A percentile compares a stretch with the other conserved stretches of the same genome.
Conservation (phyloP, 768 basidiomycete genomes). For the Boletus coccyginus region DNA sequence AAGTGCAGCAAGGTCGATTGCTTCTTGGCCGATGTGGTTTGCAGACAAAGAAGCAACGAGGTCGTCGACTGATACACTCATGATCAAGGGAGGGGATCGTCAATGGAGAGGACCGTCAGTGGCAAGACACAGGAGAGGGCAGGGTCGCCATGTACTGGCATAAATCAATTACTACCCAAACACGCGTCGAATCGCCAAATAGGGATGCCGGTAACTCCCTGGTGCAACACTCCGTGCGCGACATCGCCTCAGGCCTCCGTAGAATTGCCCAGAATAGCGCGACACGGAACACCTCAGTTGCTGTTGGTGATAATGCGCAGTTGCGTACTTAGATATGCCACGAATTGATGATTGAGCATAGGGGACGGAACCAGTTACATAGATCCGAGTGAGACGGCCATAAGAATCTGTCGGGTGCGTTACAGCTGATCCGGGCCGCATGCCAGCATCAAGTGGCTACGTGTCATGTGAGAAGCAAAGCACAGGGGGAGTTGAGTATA, state of each 20-base stretch:
- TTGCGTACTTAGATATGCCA: background rate
- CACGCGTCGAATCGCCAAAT: conserved; percentile 16
- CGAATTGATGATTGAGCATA: background rate
- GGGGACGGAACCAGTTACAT: background rate
- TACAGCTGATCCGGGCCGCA: background rate
- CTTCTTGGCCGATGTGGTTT: conserved; percentile 53
- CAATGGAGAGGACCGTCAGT: background rate
- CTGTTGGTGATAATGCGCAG: background rate
- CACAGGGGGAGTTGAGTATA: background rate
- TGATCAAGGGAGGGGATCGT: conserved; percentile 17
- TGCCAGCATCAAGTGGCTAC: background rate
- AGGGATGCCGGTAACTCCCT: conserved; percentile 8
- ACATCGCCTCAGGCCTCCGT: background rate
- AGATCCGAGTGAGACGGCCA: background rate
- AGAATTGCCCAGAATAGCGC: background rate
- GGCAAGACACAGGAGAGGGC: conserved; percentile 11
- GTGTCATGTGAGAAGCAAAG: conserved; percentile 1
- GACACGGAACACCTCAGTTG: conserved; percentile 8
- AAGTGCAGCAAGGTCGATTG: conserved; percentile 46
- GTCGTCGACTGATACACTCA: conserved; percentile 50
- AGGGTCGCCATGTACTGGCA: conserved; percentile 2
- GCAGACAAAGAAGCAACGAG: conserved; percentile 46
- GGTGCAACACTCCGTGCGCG: background rate
- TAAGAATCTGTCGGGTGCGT: background rate
- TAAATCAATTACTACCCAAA: conserved; percentile 16